A percentile compares a stretch with the other conserved stretches of the same genome.
Evolutionary conservation across 139 green algal species (phyloP).

Genomic region (Picochlorum sp.): DNA sequence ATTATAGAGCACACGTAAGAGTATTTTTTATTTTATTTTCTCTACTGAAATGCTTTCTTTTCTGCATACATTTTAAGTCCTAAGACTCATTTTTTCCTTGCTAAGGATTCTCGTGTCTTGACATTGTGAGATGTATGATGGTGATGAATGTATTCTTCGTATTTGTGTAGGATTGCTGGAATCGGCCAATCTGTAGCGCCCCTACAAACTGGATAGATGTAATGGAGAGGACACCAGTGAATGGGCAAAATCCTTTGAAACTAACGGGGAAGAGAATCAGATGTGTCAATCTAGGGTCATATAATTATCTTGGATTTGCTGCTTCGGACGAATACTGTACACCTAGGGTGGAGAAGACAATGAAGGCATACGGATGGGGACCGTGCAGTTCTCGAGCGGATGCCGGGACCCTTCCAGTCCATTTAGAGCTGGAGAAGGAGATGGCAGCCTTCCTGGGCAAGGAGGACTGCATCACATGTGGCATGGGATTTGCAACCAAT

Average conservation of each 20-base stretch:
- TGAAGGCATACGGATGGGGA: conserved; percentile 46
- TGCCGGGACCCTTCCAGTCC: conserved; percentile 52
- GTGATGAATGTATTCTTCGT: too few species aligned
- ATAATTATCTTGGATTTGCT: conserved; percentile 99
- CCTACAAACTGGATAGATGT: conserved; percentile 87
- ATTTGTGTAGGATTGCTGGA: conserved; percentile 95
- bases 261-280: conserved; percentile 38
- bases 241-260: conserved; percentile 36
- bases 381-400: conserved; percentile 50
- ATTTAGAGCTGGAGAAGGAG: conserved; percentile 71
- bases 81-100: not conserved
- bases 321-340: conserved; percentile 87
- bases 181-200: conserved; percentile 82
- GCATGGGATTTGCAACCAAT: conserved; percentile 99
- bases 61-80: not conserved
- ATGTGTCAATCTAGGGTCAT: conserved; percentile 93
- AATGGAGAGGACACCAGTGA: conserved; percentile 55
- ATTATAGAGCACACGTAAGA: conserved; percentile 80
- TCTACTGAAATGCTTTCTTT: not conserved
- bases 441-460: conserved; percentile 84
- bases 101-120: not conserved
- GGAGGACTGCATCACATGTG: conserved; percentile 77
- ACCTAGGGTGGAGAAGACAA: conserved; percentile 52
- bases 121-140: not conserved
- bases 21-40: too few species aligned